phyloP scores from a whole-genome alignment of 2,329 filamentous ascomycete species.

The Penicillium sumatraense region DNA sequence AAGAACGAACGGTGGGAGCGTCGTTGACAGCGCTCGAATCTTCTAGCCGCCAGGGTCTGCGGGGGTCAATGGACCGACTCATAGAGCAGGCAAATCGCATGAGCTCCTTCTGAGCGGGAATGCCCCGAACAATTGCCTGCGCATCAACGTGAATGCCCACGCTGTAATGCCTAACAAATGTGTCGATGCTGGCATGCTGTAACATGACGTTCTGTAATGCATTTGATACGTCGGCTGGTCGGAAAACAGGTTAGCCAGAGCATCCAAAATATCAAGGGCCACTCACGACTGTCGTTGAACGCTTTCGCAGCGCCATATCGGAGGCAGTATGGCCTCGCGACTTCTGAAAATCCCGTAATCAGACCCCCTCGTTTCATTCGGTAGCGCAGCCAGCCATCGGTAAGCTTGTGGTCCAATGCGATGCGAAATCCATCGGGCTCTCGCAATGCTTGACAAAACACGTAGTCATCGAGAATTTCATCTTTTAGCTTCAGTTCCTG shows the following conservation, averaged over 20 bases:
- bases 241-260: constrained; percentile 8
- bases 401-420: constrained; percentile 30
- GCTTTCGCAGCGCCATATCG: constrained; percentile 41
- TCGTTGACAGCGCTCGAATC: constrained; percentile 31
- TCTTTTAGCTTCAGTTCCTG: constrained; percentile 38
- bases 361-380: constrained; percentile 35
- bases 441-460: constrained; percentile 36
- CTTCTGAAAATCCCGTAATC: constrained; percentile 38
- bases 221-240: constrained; percentile 27
- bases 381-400: constrained; percentile 27
- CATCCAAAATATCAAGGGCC: constrained; percentile 24
- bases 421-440: constrained; percentile 31
- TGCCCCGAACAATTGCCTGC: constrained; percentile 29
- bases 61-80: constrained; percentile 31
- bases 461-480: constrained; percentile 35
- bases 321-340: constrained; percentile 40
- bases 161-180: constrained; percentile 33
- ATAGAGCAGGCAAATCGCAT: constrained; percentile 32
- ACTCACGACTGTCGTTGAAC: constrained; percentile 45
- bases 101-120: constrained; percentile 26
- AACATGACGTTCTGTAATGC: constrained; percentile 31
- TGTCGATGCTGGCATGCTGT: constrained; percentile 27
- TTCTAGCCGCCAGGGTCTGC: constrained; percentile 29
- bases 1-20: constrained; percentile 16
- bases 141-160: constrained; percentile 31